phyloP scores from a whole-genome alignment of 176 grass and related monocot species.

The Musa itinerans region DNA sequence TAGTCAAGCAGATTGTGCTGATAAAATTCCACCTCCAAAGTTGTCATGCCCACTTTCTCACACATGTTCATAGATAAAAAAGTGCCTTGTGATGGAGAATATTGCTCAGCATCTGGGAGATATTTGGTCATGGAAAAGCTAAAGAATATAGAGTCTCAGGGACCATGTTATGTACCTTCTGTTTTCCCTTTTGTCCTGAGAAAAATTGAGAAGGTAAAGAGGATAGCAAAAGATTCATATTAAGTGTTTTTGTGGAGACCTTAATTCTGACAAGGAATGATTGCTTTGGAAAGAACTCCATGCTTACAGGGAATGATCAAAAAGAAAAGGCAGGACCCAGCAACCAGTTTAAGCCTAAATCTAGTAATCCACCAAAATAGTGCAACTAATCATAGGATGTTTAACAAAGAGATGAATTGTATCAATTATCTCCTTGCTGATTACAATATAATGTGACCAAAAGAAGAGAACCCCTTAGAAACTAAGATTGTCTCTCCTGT shows the following conservation, averaged over 20 bases:
- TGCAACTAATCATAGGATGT: no score
- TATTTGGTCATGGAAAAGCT: not conserved
- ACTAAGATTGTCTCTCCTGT: no score
- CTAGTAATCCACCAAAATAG: no score
- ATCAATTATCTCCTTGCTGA: no score
- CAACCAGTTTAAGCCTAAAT: no score
- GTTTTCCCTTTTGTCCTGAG: not conserved
- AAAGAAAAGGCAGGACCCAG: no score
- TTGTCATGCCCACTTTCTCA: not conserved
- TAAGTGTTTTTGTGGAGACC: not conserved
- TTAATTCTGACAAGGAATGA: no score
- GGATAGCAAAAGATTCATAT: not conserved
- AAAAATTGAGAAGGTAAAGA: not conserved
- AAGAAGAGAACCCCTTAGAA: no score
- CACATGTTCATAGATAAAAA: not conserved
- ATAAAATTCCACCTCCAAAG: conserved; percentile 4
- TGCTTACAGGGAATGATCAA: no score
- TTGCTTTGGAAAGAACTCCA: no score
- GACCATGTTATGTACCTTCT: not conserved
- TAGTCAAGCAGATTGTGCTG: not conserved
- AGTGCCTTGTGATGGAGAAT: not conserved
- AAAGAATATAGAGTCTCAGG: not conserved
- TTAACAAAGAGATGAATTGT: no score
- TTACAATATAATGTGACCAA: no score
- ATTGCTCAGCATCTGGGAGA: not conserved